phyloP scores from a whole-genome alignment of 495 filamentous ascomycete genomes.

The Viridothelium virens region DNA sequence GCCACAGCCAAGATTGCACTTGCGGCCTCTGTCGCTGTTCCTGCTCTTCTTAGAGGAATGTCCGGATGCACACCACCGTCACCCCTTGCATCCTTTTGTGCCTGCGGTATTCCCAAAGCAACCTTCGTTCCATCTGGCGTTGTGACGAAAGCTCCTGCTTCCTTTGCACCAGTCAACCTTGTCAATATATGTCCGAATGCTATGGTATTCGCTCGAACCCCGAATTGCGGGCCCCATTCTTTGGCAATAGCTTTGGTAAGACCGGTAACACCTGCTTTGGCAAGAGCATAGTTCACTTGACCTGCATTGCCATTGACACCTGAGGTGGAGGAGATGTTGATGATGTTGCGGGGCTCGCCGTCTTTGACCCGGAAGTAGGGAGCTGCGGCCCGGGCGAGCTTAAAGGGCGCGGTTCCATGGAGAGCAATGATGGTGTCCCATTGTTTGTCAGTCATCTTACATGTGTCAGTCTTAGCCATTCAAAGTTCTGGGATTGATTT shows the following conservation, averaged over 20 bases:
- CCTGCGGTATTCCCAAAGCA: conserved; percentile 64
- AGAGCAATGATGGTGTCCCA: conserved; percentile 78
- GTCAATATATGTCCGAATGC: conserved; percentile 76
- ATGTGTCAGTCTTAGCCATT: conserved; percentile 11
- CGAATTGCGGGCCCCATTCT: conserved; percentile 81
- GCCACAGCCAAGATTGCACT: conserved; percentile 70
- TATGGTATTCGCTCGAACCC: conserved; percentile 74
- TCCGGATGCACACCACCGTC: conserved; percentile 44
- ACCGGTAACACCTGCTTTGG: conserved; percentile 72
- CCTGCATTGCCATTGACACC: conserved; percentile 79
- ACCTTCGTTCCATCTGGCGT: conserved; percentile 70
- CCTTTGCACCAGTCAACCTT: conserved; percentile 70
- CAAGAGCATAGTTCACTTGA: conserved; percentile 76
- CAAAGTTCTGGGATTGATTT: conserved; percentile 9
- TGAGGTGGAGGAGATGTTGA: conserved; percentile 74
- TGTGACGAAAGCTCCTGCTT: conserved; percentile 66
- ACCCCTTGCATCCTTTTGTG: conserved; percentile 41
- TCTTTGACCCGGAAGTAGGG: conserved; percentile 84
- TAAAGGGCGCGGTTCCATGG: conserved; percentile 77
- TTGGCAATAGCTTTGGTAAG: conserved; percentile 82
- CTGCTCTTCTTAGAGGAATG: conserved; percentile 69
- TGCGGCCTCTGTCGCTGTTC: conserved; percentile 71
- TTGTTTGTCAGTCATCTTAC: conserved; percentile 77
- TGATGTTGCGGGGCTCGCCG: conserved; percentile 64
- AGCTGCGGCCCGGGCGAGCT: conserved; percentile 66